Evolutionary conservation across 116 monocot species (phyloP), one percentile per base, ranked within the genome.

Genomic region (Posidonia oceanica): DNA sequence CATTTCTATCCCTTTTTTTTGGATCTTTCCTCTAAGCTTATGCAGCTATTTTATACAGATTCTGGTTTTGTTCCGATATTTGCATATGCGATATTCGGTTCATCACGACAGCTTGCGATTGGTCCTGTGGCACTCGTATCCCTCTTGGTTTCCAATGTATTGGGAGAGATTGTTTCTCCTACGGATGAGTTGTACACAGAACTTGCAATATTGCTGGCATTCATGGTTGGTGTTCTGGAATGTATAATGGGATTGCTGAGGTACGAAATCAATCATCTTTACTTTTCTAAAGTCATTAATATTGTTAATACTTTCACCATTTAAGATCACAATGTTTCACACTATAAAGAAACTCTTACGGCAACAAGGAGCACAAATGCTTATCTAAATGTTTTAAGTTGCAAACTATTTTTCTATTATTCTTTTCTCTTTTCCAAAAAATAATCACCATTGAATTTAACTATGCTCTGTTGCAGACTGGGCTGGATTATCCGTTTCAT

Each of bases 51-150:
- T 42, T 51, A 16, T 54, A 59, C 89, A 97, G 97, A 97, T 81
- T 88, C 92, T 59, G 87, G 97, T 36, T 92, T 97, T 61, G 72
- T 97, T 39, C 97, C 97, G 3, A 71, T 97, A 71, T 92, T 97
- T 79, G 68, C 92, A 4, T 97, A 97, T 81, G 83, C 89, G 12
- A 76, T 97, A 59, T 97, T 97, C 75, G 97, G 97, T 2, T 97
- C 97, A 17, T 97, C 97, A 7, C 83, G 92, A 4, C 97, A 97
- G 59, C 85, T 97, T 76, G 97, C 97, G 21, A 84, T 97, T 69
- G 97, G 97, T 56, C 97, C 97, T 0, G 97, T 97, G 79, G 84
- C 97, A 11, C 74, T 97, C n/a, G 87, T 87, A 16, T 97, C 97
- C 61, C 83, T 97, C 18, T 74, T 97, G 39, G 97, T 97, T 5